Evolutionary conservation across 257 asterid species (phyloP).

Genomic region (Solanum clarkiae): DNA sequence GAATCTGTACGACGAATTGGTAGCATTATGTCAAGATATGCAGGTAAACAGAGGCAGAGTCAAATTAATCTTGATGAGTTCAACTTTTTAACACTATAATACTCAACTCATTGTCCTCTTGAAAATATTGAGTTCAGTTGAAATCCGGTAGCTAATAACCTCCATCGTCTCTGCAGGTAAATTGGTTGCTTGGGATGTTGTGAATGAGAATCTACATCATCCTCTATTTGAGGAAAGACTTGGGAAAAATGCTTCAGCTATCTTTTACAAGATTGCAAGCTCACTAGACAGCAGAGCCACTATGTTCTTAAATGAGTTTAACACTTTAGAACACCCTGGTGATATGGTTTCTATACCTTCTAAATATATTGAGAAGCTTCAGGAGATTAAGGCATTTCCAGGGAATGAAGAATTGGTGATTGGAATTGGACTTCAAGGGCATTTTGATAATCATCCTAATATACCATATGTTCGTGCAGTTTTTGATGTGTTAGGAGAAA

Average conservation of each 20-base stretch:
- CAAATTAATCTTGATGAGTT: background rate
- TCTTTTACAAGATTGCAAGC: conserved; percentile 30
- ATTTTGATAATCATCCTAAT: conserved; percentile 19
- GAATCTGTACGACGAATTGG: conserved; percentile 15
- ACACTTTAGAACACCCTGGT: conserved; percentile 22
- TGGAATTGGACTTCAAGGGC: conserved; percentile 43
- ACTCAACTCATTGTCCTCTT: background rate
- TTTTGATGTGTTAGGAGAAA: conserved; percentile 33
- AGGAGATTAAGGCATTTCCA: conserved; percentile 26
- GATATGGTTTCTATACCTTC: conserved; percentile 28
- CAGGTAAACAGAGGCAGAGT: background rate
- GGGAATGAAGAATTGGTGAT: conserved; percentile 29
- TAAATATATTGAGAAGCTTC: conserved; percentile 18
- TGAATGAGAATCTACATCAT: conserved; percentile 51
- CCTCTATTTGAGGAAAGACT: conserved; percentile 28
- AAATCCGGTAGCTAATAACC: background rate
- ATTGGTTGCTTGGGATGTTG: conserved; percentile 42
- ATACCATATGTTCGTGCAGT: conserved; percentile 28
- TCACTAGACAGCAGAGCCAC: conserved; percentile 25
- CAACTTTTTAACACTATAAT: background rate
- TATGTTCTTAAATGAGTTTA: conserved; percentile 40
- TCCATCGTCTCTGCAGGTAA: background rate
- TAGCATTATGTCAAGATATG: conserved; percentile 36
- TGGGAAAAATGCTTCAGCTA: conserved; percentile 40
- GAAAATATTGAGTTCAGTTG: background rate